Base-by-base conservation (phyloP, 331 rosid species). In the Stylosanthes scabra region DNA sequence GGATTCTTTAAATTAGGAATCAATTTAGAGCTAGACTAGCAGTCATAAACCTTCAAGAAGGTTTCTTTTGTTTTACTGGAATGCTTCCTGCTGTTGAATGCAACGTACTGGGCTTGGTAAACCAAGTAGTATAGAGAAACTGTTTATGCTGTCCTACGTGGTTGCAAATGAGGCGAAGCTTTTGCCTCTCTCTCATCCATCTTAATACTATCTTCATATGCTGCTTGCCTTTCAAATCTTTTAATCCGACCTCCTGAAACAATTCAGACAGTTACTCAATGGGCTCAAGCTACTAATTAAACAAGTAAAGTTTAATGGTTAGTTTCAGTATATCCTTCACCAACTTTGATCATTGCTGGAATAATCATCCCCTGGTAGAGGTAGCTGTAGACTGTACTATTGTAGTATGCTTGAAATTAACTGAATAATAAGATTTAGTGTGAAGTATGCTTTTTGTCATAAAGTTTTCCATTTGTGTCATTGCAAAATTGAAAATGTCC, bases 121-220 rank as follows among this genome's bases (percentile, higher is more conserved):
- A 90, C 90, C 88, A 88, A 74, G 88, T 88, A 13, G 96, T 86
- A 44, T 88, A 88, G 70, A 88, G 84, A 76, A 88, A 90, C 79
- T 90, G 96, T 74, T 90, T 90, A 15, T 86, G 82, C 65, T 86
- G 80, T 9, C 93, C 90, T 6, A 77, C 82, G 50, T 84, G 93
- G 81, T 87, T 84, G 86, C 96, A 90, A 29, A 90, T 60, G 25
- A 80, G 85, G n/a, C 86, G 85, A 25, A 87, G 78, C 89, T 83
- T 90, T 80, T 90, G 93, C 76, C 93, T 83, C 82, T 90, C 87
- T 74, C 91, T 86, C 96, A 90, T 86, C 96, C 96, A 90, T 79
- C 91, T 90, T 82, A 90, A 45, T 51, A 90, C 86, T 57, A 83
- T 77, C 77, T 90, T 88, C 93, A 90, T 86, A 59, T 88, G 96